phyloP scores from a whole-genome alignment of 2,329 filamentous ascomycete genomes.

The Helicocarpus griseus region DNA sequence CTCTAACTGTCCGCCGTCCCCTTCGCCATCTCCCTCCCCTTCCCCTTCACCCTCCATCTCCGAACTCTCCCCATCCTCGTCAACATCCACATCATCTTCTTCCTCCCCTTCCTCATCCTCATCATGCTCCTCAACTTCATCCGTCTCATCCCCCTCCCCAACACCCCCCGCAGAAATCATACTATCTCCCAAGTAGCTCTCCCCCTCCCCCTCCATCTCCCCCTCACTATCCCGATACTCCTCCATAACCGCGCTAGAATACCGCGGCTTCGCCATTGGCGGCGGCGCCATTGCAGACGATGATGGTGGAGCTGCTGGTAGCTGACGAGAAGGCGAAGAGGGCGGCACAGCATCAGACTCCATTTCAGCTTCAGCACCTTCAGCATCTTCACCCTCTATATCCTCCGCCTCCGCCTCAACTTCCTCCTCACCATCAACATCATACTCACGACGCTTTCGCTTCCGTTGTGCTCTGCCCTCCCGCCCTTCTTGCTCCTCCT shows the following conservation, averaged over 20 bases:
- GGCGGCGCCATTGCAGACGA: background rate
- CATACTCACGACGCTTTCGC: background rate
- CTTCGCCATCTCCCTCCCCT: conserved; percentile 17
- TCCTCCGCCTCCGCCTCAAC: too few species aligned
- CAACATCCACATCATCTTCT: conserved; percentile 22
- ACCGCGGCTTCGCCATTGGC: conserved; percentile 9
- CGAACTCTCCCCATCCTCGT: conserved; percentile 25
- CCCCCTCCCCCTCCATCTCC: background rate
- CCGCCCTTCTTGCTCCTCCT: conserved; percentile 25
- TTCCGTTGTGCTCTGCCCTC: background rate
- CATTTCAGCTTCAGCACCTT: background rate
- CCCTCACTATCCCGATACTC: background rate
- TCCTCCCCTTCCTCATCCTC: conserved; percentile 27
- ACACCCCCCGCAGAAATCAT: background rate
- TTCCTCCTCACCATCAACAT: background rate
- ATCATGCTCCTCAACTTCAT: background rate
- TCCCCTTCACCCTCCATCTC: conserved; percentile 17
- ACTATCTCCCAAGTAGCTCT: too few species aligned
- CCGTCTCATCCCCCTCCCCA: background rate
- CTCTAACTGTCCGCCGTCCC: too few species aligned
- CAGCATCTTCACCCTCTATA: background rate
- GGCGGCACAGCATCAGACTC: conserved; percentile 7
- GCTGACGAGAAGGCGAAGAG: conserved; percentile 11
- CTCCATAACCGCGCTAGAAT: conserved; percentile 14
- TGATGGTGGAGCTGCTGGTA: background rate